Evolutionary conservation across 495 filamentous ascomycete species (phyloP).

Genomic region (Penicillium desertorum): DNA sequence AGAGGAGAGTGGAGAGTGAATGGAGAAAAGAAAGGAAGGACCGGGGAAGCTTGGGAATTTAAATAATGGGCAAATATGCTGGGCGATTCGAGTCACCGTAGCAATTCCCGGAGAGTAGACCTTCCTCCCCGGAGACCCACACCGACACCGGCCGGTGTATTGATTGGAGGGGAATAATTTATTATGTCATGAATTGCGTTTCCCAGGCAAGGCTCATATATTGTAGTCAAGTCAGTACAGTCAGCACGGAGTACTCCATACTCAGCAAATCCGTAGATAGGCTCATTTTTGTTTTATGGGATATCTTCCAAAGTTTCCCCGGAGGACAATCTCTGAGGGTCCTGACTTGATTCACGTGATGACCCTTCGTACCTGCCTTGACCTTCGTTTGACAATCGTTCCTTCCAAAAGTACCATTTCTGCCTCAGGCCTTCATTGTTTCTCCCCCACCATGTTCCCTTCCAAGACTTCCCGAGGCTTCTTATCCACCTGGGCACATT

Average conservation of each 20-base stretch:
- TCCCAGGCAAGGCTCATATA: slow-evolving; percentile 2
- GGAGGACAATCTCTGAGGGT: not conserved
- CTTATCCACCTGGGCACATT: not conserved
- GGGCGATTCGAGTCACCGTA: slow-evolving; percentile 23
- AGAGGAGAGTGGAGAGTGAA: slow-evolving; percentile 26
- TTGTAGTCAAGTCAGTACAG: no score
- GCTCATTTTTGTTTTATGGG: not conserved
- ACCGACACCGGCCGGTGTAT: slow-evolving; percentile 31
- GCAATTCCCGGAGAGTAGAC: slow-evolving; percentile 39
- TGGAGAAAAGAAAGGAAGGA: slow-evolving; percentile 24
- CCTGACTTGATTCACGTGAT: slow-evolving; percentile 2
- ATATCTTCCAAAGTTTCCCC: slow-evolving; percentile 3
- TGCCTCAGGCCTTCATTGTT: not conserved
- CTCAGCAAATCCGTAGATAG: not conserved
- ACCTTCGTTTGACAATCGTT: not conserved
- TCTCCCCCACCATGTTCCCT: not conserved
- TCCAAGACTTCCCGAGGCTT: no score
- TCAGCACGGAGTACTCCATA: no score
- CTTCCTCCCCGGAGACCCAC: slow-evolving; percentile 35
- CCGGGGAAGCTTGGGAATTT: slow-evolving; percentile 23
- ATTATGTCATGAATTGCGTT: slow-evolving; percentile 2
- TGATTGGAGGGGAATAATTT: slow-evolving; percentile 16
- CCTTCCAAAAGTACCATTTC: not conserved
- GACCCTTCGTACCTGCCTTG: not conserved
- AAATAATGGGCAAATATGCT: slow-evolving; percentile 20